Base-by-base conservation (phyloP, 2,329 filamentous ascomycete genomes). In the Exophiala aquamarina region DNA sequence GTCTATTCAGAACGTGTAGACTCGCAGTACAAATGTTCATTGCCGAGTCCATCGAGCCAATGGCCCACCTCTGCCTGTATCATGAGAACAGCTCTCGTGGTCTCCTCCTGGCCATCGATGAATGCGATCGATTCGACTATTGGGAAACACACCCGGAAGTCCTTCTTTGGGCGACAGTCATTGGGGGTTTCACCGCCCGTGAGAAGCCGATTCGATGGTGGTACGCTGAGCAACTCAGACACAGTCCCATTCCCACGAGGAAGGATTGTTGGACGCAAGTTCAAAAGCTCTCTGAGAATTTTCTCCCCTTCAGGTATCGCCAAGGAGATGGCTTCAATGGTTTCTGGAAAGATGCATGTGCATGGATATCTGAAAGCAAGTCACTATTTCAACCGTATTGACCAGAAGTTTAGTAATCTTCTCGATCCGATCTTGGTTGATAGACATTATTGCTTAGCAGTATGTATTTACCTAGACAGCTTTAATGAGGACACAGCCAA, bases 321-420 rank as follows among this genome's bases (percentile, higher is more conserved):
- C 39, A 42, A 8, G 39, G 39, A 3, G 39, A 42, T 18, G 39
- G 39, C 7, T 42, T 28, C 21, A 13, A 19, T 18, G 14, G 14
- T 11, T 42, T 42, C 28, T 42, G 39, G 39, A 28, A 42, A 14
- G 26, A 42, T 19, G 39, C 39, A n/a, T 42, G 39, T 28, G 17
- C 18, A n/a, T 42, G 39, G 39, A 18, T 42, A 11, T 31, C 28
- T 13, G 29, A 15, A 3, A 26, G 11, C 11, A 26, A 26, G 23
- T n/a, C n/a, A n/a, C n/a, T n/a, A n/a, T n/a, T n/a, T n/a, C n/a
- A n/a, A n/a, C n/a, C n/a, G n/a, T n/a, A n/a, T n/a, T n/a, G n/a
- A n/a, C n/a, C n/a, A n/a, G n/a, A n/a, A n/a, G n/a, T n/a, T n/a
- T n/a, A n/a, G n/a, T n/a, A n/a, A n/a, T n/a, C n/a, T n/a, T n/a